Evolutionary conservation across 768 basidiomycete species (phyloP).

Genomic region (Podaxis sp.): DNA sequence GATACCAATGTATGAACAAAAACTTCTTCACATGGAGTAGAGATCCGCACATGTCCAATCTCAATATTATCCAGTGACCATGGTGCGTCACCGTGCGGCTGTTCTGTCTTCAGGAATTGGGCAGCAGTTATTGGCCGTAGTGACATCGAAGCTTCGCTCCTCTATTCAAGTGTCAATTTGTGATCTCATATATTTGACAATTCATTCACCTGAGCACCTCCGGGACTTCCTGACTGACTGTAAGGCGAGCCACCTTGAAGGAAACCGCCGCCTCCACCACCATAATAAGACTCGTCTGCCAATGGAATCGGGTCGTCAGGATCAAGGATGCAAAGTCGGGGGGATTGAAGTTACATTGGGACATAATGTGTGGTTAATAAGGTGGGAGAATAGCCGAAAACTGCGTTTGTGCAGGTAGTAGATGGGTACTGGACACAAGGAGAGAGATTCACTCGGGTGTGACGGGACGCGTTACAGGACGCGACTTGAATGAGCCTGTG

Average conservation of each 20-base stretch:
- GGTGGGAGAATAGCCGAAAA: not conserved
- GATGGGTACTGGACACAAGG: not conserved
- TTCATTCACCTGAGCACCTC: conserved; percentile 45
- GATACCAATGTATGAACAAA: not conserved
- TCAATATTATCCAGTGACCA: conserved; percentile 83
- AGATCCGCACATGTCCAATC: conserved; percentile 65
- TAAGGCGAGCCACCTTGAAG: conserved; percentile 62
- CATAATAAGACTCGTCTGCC: conserved; percentile 35
- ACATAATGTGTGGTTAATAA: conserved; percentile 31
- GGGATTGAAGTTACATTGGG: conserved; percentile 38
- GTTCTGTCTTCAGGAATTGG: conserved; percentile 74
- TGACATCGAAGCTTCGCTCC: conserved; percentile 38
- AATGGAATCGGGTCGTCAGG: not conserved
- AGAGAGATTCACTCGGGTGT: not conserved
- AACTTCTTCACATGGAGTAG: conserved; percentile 1
- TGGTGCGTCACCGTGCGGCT: conserved; percentile 86
- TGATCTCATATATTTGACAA: not conserved
- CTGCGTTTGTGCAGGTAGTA: conserved; percentile 15
- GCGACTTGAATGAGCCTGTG: conserved; percentile 1
- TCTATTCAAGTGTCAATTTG: conserved; percentile 22
- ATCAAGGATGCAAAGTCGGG: not conserved
- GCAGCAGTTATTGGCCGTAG: conserved; percentile 73
- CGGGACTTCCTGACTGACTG: conserved; percentile 58
- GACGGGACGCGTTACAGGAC: conserved; percentile 2
- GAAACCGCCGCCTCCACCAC: conserved; percentile 51